A percentile compares a stretch with the other conserved stretches of the same genome.
Evolutionary conservation across 2,329 filamentous ascomycete species (phyloP).

Genomic region (Monosporascus sp.): DNA sequence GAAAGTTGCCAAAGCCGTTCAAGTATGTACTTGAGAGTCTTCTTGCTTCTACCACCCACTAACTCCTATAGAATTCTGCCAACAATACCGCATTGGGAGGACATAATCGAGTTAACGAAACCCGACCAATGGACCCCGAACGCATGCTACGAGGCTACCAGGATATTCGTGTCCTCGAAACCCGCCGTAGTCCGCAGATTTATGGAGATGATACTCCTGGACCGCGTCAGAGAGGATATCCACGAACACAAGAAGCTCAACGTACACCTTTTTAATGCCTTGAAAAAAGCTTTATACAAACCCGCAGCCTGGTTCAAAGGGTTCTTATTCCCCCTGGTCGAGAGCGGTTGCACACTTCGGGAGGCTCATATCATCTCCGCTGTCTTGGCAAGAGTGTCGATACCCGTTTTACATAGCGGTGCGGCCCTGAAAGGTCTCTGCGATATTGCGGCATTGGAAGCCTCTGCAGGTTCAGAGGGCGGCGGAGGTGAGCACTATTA

Average conservation of each 20-base stretch:
- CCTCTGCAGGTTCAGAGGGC: slow-evolving; percentile 70
- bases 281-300: slow-evolving; percentile 92
- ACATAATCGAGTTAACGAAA: slow-evolving; percentile 77
- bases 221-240: slow-evolving; percentile 90
- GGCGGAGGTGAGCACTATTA: slow-evolving; percentile 49
- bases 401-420: slow-evolving; percentile 88
- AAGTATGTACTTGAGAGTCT: slow-evolving; percentile 42
- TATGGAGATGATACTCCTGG: slow-evolving; percentile 79
- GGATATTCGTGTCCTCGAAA: slow-evolving; percentile 85
- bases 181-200: slow-evolving; percentile 78
- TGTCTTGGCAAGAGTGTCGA: slow-evolving; percentile 76
- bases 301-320: slow-evolving; percentile 97
- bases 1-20: slow-evolving; percentile 95
- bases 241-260: slow-evolving; percentile 92
- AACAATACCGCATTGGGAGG: slow-evolving; percentile 87
- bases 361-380: slow-evolving; percentile 90
- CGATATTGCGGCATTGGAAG: slow-evolving; percentile 90
- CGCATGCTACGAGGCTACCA: slow-evolving; percentile 81
- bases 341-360: slow-evolving; percentile 78
- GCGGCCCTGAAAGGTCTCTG: slow-evolving; percentile 88
- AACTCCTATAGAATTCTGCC: slow-evolving; percentile 59
- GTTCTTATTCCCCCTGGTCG: slow-evolving; percentile 84
- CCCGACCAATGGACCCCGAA: slow-evolving; percentile 71
- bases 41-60: not conserved
- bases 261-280: slow-evolving; percentile 86